phyloP scores from a whole-genome alignment of 2,329 filamentous ascomycete species.

The Arthrobotrys musiformis region DNA sequence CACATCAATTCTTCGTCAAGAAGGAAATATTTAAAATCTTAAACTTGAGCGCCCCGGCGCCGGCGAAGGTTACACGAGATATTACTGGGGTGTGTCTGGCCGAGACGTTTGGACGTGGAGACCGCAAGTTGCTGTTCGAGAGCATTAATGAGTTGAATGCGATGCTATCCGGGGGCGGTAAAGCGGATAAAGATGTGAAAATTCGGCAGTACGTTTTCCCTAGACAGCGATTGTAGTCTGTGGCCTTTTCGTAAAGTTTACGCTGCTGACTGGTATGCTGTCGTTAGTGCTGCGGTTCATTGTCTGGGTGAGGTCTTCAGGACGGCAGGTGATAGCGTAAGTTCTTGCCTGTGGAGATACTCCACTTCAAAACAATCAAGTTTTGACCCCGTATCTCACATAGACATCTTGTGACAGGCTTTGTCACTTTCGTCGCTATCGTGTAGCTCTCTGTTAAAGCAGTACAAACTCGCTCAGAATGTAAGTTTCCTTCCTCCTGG shows the following conservation, averaged over 20 bases:
- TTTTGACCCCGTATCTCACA: slow-evolving; percentile 55
- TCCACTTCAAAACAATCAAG: slow-evolving; percentile 37
- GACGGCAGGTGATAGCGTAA: slow-evolving; percentile 84
- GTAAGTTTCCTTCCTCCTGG: slow-evolving; percentile 49
- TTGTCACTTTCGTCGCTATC: slow-evolving; percentile 76
- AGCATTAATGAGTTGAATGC: slow-evolving; percentile 87
- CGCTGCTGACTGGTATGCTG: slow-evolving; percentile 14
- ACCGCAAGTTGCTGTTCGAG: slow-evolving; percentile 91
- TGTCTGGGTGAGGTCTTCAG: slow-evolving; percentile 90
- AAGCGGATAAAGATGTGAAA: slow-evolving; percentile 78
- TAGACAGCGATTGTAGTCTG: background rate
- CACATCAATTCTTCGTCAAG: slow-evolving; percentile 91
- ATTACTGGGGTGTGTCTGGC: slow-evolving; percentile 86
- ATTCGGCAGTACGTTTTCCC: slow-evolving; percentile 72
- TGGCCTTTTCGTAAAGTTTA: background rate
- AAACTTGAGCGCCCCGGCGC: slow-evolving; percentile 80
- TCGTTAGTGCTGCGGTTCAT: slow-evolving; percentile 74
- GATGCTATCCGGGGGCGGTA: slow-evolving; percentile 78
- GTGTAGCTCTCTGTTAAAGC: slow-evolving; percentile 77
- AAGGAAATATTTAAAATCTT: slow-evolving; percentile 94
- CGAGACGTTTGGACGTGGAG: slow-evolving; percentile 83
- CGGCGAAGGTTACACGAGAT: slow-evolving; percentile 88
- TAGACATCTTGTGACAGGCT: slow-evolving; percentile 56
- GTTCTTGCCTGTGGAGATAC: slow-evolving; percentile 24
- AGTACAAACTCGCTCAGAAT: slow-evolving; percentile 80